Evolutionary conservation across 441 rosid genomes (phyloP).

Genomic region (Populus tomentosa): DNA sequence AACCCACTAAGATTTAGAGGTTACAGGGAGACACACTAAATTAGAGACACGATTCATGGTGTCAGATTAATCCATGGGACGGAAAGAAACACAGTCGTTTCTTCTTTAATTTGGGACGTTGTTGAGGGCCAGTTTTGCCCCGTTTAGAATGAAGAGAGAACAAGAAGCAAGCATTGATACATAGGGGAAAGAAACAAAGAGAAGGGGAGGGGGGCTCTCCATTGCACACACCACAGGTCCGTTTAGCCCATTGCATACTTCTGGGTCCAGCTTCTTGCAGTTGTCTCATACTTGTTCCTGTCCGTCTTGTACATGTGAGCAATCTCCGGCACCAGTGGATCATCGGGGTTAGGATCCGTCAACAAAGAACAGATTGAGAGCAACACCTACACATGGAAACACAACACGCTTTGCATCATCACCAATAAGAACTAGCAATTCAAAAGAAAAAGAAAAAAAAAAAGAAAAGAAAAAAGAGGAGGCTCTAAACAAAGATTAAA

Average conservation of each 20-base stretch:
- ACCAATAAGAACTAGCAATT: not conserved
- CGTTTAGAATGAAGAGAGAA: conserved; percentile 25
- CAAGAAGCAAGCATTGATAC: conserved; percentile 14
- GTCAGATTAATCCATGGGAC: conserved; percentile 29
- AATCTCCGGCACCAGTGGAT: conserved; percentile 82
- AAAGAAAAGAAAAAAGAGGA: no score
- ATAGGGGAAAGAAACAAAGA: not conserved
- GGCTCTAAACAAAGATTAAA: no score
- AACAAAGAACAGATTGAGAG: conserved; percentile 75
- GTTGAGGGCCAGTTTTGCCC: conserved; percentile 22
- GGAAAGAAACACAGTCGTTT: conserved; percentile 15
- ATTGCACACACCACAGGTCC: conserved; percentile 9
- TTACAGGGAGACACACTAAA: not conserved
- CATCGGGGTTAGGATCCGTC: conserved; percentile 87
- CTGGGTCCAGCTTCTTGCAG: conserved; percentile 88
- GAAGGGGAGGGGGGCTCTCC: not conserved
- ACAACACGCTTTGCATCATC: not conserved
- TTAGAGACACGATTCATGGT: conserved; percentile 12
- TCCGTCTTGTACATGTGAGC: conserved; percentile 91
- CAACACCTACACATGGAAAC: conserved; percentile 42
- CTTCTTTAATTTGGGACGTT: conserved; percentile 6
- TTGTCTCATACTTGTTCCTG: conserved; percentile 70
- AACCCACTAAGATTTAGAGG: not conserved
- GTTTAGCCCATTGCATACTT: conserved; percentile 77
- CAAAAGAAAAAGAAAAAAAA: not conserved